Base-by-base conservation (phyloP, 495 filamentous ascomycete species). In the Mytilinidion resinicola region DNA sequence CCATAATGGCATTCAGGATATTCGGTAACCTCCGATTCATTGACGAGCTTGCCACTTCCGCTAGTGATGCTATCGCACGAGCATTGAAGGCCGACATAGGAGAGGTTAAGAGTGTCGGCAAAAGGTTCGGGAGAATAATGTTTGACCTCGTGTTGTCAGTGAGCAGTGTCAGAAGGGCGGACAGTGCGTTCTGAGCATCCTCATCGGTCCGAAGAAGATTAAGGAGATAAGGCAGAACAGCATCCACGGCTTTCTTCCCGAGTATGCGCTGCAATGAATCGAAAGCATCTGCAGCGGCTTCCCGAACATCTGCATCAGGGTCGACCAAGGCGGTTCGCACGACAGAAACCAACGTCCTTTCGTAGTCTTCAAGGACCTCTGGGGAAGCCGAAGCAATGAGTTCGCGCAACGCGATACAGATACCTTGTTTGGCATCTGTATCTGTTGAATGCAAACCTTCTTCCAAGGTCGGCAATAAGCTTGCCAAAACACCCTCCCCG, bases 41-140 rank as follows among this genome's bases (percentile, higher is more conserved):
- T 54, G 93, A 83, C 35, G 85, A 76, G 34, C 89, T 85, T 21
- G 95, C 91, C 48, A 97, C 93, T 72, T 91, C 83, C 46, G 93
- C 89, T 57, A 98, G 73, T 30, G 93, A 96, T 39, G 93, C 95
- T 48, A 98, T 73, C 12, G 93, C 93, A 66, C 82, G 88, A 57
- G 93, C 93, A 64, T 97, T 97, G 82, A 98, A 98, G 5, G 85
- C 79, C 4, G 89, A 85, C 58, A 98, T 95, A n/a, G 93, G 93
- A 36, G 90, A 82, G 11, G 86, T 80, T 54, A 96, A 85, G 20
- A 98, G 78, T 0, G 90, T 96, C 0, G 93, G 93, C 51, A 98
- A 89, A 35, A 98, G 87, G 73, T 92, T 95, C 35, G 93, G 93
- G 42, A 98, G 79, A 63, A 98, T 98, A 62, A 96, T 90, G 69